A percentile compares a stretch with the other conserved stretches of the same genome.
These are phyloP conservation scores for Graphium sp. DNA, from an alignment of 2,329 filamentous ascomycete genomes.

Conservation along the genomic window DNA sequence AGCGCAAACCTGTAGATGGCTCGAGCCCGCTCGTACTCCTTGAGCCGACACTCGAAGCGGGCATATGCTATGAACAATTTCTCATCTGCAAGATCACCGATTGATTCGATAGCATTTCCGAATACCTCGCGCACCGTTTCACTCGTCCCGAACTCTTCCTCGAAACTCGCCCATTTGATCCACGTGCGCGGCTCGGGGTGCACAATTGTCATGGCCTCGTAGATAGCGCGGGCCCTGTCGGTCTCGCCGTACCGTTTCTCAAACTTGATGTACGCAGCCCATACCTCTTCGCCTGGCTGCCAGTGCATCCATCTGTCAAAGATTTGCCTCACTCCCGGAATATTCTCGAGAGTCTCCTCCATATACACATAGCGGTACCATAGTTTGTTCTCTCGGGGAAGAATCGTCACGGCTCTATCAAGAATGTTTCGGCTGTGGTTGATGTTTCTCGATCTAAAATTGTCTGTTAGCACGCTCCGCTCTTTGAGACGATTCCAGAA, in stretches of 20 bases:
- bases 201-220: constrained; percentile 76
- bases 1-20: constrained; percentile 96
- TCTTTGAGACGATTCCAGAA: constrained; percentile 2
- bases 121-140: constrained; percentile 88
- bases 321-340: constrained; percentile 79
- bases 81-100: constrained; percentile 94
- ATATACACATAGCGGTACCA: constrained; percentile 99
- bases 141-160: constrained; percentile 86
- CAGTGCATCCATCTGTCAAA: constrained; percentile 98
- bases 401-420: constrained; percentile 82
- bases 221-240: constrained; percentile 78
- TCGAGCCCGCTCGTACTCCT: constrained; percentile 83
- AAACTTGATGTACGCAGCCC: constrained; percentile 91
- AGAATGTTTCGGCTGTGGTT: constrained; percentile 91
- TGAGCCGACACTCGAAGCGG: constrained; percentile 85
- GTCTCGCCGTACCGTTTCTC: constrained; percentile 92
- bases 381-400: constrained; percentile 84
- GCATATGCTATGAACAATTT: constrained; percentile 90
- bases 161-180: constrained; percentile 98
- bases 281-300: constrained; percentile 92
- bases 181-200: constrained; percentile 92
- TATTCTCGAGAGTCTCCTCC: constrained; percentile 94
- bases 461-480: no score
- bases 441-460: constrained; percentile 73
- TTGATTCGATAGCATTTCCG: constrained; percentile 68